Evolutionary conservation across 257 asterid species (phyloP).

Genomic region (Ehretia macrophylla): DNA sequence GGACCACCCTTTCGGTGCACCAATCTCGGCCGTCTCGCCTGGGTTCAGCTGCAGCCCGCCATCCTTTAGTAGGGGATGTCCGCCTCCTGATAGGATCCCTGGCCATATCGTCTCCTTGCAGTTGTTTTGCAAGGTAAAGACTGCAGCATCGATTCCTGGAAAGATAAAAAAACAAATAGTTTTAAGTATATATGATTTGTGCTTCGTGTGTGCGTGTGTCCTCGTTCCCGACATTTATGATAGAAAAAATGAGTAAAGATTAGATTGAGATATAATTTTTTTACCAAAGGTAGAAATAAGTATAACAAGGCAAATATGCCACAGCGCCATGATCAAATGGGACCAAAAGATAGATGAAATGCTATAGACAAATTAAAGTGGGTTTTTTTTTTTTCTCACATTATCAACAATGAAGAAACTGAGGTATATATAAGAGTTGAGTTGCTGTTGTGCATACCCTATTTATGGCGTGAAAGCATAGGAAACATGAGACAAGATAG

Average conservation of each 20-base stretch:
- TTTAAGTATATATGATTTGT: no score
- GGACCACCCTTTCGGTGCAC: slow-evolving; percentile 64
- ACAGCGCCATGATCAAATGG: slow-evolving; percentile 21
- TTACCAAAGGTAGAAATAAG: slow-evolving; percentile 29
- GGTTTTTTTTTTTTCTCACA: no score
- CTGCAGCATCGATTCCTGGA: slow-evolving; percentile 32
- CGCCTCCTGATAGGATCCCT: slow-evolving; percentile 42
- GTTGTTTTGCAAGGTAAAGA: slow-evolving; percentile 45
- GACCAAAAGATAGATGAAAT: no score
- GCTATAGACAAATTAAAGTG: no score
- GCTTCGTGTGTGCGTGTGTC: no score
- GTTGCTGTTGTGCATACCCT: no score
- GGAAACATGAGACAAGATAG: no score
- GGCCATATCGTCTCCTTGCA: slow-evolving; percentile 54
- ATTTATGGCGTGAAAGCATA: no score
- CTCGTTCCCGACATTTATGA: no score
- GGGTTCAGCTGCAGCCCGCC: slow-evolving; percentile 47
- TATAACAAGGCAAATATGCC: slow-evolving; percentile 21
- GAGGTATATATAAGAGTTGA: no score
- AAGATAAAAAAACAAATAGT: background rate
- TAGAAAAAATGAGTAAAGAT: background rate
- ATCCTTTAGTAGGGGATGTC: slow-evolving; percentile 38
- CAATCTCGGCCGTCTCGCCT: slow-evolving; percentile 3
- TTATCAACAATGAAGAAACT: no score
- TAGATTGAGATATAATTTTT: background rate